Percentiles rank a stretch among this genome's conserved stretches.
phyloP scores from a whole-genome alignment of 2,329 filamentous ascomycete genomes.

The Curvularia verruculosa region DNA sequence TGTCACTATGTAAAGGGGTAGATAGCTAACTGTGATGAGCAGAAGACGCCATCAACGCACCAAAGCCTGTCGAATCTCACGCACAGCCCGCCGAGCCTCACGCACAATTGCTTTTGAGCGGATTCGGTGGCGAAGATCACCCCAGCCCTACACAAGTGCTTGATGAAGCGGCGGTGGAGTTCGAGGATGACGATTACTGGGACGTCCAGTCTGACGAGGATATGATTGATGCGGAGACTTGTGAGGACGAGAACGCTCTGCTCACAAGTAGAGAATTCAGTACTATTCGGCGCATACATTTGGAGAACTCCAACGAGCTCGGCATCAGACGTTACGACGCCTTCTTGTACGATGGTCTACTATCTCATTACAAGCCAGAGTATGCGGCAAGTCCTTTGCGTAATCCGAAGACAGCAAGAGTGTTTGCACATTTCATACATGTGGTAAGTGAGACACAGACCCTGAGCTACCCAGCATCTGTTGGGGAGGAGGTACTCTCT shows the following conservation, averaged over 20 bases:
- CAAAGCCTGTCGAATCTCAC: slow-evolving; percentile 9
- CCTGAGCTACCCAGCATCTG: not conserved
- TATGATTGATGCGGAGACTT: slow-evolving; percentile 38
- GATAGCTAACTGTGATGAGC: slow-evolving; percentile 30
- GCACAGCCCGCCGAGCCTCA: slow-evolving; percentile 11
- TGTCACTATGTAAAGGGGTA: slow-evolving; percentile 9
- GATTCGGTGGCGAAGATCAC: slow-evolving; percentile 50
- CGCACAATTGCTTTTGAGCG: slow-evolving; percentile 31
- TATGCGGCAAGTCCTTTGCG: slow-evolving; percentile 68
- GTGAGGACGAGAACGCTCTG: slow-evolving; percentile 28
- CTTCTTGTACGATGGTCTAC: slow-evolving; percentile 55
- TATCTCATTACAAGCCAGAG: slow-evolving; percentile 55
- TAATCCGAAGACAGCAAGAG: slow-evolving; percentile 77
- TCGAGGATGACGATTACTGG: slow-evolving; percentile 57
- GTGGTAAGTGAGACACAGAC: slow-evolving; percentile 53
- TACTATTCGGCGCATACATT: slow-evolving; percentile 47
- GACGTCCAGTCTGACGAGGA: slow-evolving; percentile 58
- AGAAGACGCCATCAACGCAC: slow-evolving; percentile 34
- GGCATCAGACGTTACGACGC: slow-evolving; percentile 53
- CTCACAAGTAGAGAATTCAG: slow-evolving; percentile 42
- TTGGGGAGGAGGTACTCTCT: not conserved
- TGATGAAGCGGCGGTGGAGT: slow-evolving; percentile 51
- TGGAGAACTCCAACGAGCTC: slow-evolving; percentile 44
- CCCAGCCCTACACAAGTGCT: slow-evolving; percentile 45
- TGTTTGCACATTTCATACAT: slow-evolving; percentile 92